phyloP scores from a whole-genome alignment of 1,284 basidiomycete species.

The Sanguinoderma infundibulare region DNA sequence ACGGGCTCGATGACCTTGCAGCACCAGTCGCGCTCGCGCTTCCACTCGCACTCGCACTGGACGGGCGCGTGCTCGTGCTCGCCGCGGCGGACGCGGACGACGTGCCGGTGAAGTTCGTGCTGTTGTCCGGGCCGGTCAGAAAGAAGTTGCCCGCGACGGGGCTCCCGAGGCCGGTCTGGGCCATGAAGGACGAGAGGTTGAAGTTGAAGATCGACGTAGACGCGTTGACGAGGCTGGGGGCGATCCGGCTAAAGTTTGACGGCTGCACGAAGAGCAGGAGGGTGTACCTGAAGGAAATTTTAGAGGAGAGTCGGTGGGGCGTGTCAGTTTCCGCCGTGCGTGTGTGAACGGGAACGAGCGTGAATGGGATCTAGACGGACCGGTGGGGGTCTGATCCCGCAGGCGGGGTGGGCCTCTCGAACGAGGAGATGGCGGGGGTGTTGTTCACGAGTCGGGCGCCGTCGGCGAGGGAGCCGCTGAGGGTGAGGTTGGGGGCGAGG shows the following conservation, averaged over 20 bases:
- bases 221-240: constrained; percentile 26
- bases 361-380: constrained; percentile 34
- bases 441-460: constrained; percentile 38
- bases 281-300: constrained; percentile 30
- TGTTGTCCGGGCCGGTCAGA: constrained; percentile 31
- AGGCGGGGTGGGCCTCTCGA: constrained; percentile 47
- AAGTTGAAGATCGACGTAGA: constrained; percentile 34
- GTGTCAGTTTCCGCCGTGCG: neutral
- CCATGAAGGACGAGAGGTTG: constrained; percentile 36
- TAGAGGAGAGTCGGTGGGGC: too few relatives aligned
- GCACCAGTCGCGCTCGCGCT: constrained; percentile 2
- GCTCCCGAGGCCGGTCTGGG: constrained; percentile 31
- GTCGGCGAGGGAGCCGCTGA: constrained; percentile 27
- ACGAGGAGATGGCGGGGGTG: constrained; percentile 45
- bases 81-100: neutral
- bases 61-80: neutral
- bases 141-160: constrained; percentile 39
- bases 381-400: constrained; percentile 53
- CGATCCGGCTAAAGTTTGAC: constrained; percentile 26
- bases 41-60: neutral
- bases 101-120: constrained; percentile 1
- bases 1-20: too few relatives aligned
- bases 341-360: neutral
- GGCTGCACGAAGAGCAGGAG: constrained; percentile 36
- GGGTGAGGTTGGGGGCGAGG: constrained; percentile 46